Evolutionary conservation across 2,329 filamentous ascomycete genomes (phyloP), one percentile per base, ranked within the genome.

Genomic region (Beauveria sp.): DNA sequence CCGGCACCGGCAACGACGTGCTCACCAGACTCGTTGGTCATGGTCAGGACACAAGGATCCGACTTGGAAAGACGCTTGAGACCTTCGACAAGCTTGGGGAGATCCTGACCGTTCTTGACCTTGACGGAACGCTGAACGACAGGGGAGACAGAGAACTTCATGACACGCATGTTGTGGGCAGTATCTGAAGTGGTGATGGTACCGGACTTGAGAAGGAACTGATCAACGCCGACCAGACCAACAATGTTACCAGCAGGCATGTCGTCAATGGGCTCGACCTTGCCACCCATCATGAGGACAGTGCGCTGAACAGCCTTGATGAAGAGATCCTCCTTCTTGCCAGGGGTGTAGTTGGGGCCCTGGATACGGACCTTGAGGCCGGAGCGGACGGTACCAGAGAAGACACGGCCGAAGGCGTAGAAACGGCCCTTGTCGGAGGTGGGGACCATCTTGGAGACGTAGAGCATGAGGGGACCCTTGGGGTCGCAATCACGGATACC

Each of bases 361-460:
- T 99, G 94, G 78, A 99, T 99, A 80, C 94, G 94, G 87, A 99
- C 94, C 89, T 97, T 97, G 73, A 97, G 84, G 83, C 94, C 94
- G 70, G 94, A 97, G 75, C 85, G 85, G 83, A 97, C 94, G 76
- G 92, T 97, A 90, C 94, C 94, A 71, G 94, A 84, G 86, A 97
- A 99, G 82, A 99, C 94, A 96, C 94, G 94, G 82, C 94, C 94
- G 83, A 99, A 99, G 78, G 94, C 94, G 84, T 97, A 99, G 91
- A 99, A 99, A 82, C 94, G 93, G 80, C 94, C 94, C 89, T 97
- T 97, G 77, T 99, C 94, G 72, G 92, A 96, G 71, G 94, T 99
- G 73, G 94, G 94, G 75, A 99, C 94, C 94, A 99, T 99, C 91
- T 99, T 99, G 79, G 94, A 99, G 79, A 99, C 92, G 90, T 99